Evolutionary conservation across 306 rosid species (phyloP).

Genomic region (Glycine soja): DNA sequence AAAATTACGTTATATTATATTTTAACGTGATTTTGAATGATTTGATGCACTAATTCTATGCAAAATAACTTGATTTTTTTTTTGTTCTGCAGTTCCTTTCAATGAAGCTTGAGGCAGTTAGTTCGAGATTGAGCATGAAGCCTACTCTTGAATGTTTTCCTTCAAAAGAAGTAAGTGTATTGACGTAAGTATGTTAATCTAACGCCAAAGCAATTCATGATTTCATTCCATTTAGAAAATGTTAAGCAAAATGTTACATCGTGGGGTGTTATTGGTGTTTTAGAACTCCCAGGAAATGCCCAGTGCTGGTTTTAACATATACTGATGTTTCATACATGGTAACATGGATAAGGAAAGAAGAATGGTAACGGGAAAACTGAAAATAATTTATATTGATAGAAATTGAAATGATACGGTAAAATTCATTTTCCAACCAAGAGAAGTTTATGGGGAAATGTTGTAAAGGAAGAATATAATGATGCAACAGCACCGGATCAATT

Average conservation of each 20-base stretch:
- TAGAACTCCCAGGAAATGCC: not conserved
- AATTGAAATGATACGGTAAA: not conserved
- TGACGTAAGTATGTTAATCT: conserved; percentile 1
- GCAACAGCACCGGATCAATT: not conserved
- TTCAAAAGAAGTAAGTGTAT: conserved; percentile 75
- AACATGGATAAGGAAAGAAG: conserved; percentile 13
- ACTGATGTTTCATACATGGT: no score
- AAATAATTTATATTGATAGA: not conserved
- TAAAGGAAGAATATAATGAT: conserved; percentile 16
- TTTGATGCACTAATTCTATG: conserved; percentile 32
- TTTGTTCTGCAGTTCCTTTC: conserved; percentile 71
- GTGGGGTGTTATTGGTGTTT: conserved; percentile 6
- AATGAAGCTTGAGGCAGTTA: conserved; percentile 91
- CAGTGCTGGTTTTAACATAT: not conserved
- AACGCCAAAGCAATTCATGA: conserved; percentile 30
- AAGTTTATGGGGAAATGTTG: not conserved
- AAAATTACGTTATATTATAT: not conserved
- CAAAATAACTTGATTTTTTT: conserved; percentile 20
- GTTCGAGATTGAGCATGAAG: conserved; percentile 67
- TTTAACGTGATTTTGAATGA: not conserved
- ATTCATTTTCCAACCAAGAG: not conserved
- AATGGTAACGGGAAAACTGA: not conserved
- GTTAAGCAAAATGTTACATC: conserved; percentile 12
- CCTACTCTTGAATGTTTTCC: conserved; percentile 65
- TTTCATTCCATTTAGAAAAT: not conserved